Conservation (phyloP, 495 filamentous ascomycete species). For the Polyplosphaeria fusca region DNA sequence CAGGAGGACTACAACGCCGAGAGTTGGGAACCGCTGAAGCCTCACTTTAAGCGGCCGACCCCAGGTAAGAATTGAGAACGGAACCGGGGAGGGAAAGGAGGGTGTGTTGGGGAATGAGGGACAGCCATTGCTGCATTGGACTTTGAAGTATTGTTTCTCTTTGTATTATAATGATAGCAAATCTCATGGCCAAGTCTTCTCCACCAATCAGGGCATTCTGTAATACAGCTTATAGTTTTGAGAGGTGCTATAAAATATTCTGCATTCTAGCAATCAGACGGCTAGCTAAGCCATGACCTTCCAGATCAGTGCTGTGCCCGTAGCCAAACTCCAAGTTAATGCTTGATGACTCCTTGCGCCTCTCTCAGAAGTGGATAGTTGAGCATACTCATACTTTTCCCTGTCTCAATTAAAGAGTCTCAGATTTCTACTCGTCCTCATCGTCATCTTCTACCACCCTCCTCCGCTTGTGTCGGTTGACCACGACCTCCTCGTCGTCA, state of each 20-base stretch:
- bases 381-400: no score
- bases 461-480: conserved; percentile 33
- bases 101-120: conserved; percentile 29
- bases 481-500: conserved; percentile 34
- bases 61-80: conserved; percentile 63
- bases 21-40: conserved; percentile 77
- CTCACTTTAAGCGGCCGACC: conserved; percentile 66
- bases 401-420: neutral
- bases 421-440: conserved; percentile 36
- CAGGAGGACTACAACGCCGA: conserved; percentile 80
- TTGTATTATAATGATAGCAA: neutral
- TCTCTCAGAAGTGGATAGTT: neutral
- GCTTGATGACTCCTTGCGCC: neutral
- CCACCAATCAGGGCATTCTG: no score
- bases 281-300: no score
- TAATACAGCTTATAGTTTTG: no score
- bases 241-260: no score
- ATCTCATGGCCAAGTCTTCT: no score
- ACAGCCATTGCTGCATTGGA: conserved; percentile 35
- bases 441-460: conserved; percentile 41
- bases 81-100: conserved; percentile 54
- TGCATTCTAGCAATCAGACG: no score
- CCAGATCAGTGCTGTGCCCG: no score
- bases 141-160: conserved; percentile 3
- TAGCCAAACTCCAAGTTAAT: neutral